phyloP scores from a whole-genome alignment of 164 flowering plant species.

The Vitis amurensis region DNA sequence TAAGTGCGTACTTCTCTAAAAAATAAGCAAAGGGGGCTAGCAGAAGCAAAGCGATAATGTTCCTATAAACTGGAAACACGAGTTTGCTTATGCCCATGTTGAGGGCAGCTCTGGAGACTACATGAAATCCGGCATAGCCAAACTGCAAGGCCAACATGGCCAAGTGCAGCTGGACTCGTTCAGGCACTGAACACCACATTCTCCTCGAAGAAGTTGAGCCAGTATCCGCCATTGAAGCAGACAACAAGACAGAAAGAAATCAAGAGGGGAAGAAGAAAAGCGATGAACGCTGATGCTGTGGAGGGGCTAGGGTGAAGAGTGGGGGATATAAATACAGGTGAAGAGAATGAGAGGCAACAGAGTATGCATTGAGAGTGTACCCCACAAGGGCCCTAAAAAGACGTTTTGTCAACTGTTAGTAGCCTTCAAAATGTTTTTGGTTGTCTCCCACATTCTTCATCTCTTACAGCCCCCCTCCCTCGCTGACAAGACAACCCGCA shows the following conservation, averaged over 20 bases:
- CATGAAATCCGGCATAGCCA: conserved; percentile 98
- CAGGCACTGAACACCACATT: conserved; percentile 66
- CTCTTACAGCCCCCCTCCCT: conserved; percentile 6
- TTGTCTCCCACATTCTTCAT: conserved; percentile 60
- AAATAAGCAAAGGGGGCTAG: conserved; percentile 93
- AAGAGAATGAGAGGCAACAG: conserved; percentile 6
- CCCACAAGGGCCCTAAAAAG: conserved; percentile 38
- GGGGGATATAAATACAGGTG: conserved; percentile 27
- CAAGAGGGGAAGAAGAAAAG: background rate
- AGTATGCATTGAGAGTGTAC: conserved; percentile 1
- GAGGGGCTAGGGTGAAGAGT: conserved; percentile 5
- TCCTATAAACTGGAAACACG: conserved; percentile 89
- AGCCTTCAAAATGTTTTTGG: conserved; percentile 38
- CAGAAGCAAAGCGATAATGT: conserved; percentile 85
- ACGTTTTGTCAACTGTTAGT: conserved; percentile 41
- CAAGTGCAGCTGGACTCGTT: conserved; percentile 75
- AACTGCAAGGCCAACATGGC: conserved; percentile 99
- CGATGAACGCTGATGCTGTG: background rate
- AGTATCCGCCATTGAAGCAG: conserved; percentile 59
- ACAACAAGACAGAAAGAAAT: background rate
- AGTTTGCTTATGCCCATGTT: conserved; percentile 97
- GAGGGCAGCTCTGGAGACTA: conserved; percentile 94
- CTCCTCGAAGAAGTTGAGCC: conserved; percentile 35
- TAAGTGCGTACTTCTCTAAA: conserved; percentile 72
- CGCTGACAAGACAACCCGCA: conserved; percentile 37